A percentile compares a stretch with the other conserved stretches of the same genome.
Conservation (phyloP, 345 rosid species). For the Brassica rapa region DNA sequence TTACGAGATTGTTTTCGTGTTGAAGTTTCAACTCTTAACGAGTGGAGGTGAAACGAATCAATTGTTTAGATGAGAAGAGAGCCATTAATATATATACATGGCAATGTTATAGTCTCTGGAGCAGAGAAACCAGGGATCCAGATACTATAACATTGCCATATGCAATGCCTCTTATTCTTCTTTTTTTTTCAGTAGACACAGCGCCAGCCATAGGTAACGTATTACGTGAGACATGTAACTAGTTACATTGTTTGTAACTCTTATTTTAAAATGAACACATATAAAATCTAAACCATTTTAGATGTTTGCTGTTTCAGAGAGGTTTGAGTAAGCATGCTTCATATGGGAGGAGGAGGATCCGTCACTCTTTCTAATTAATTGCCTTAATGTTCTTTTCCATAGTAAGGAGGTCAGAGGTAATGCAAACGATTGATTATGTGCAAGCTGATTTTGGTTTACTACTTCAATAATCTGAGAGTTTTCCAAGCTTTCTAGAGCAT, state of each 20-base stretch:
- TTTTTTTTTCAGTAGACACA: neutral
- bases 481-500: neutral
- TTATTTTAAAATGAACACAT: neutral
- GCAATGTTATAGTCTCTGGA: too few species aligned
- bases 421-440: neutral
- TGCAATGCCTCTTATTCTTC: too few species aligned
- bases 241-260: neutral
- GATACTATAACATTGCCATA: too few species aligned
- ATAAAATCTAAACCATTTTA: neutral
- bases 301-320: neutral
- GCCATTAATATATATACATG: too few species aligned
- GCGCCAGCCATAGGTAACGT: neutral
- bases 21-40: neutral
- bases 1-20: neutral
- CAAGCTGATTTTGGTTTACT: neutral
- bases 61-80: neutral
- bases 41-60: neutral
- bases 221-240: neutral
- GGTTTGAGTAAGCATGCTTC: neutral
- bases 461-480: neutral
- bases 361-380: neutral
- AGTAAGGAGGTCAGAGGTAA: neutral
- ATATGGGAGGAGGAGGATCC: neutral
- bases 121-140: too few species aligned
- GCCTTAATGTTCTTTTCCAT: neutral